A percentile compares a stretch with the other conserved stretches of the same genome.
Evolutionary conservation across 1,284 basidiomycete genomes (phyloP).

Genomic region (Naganishia cerealis): DNA sequence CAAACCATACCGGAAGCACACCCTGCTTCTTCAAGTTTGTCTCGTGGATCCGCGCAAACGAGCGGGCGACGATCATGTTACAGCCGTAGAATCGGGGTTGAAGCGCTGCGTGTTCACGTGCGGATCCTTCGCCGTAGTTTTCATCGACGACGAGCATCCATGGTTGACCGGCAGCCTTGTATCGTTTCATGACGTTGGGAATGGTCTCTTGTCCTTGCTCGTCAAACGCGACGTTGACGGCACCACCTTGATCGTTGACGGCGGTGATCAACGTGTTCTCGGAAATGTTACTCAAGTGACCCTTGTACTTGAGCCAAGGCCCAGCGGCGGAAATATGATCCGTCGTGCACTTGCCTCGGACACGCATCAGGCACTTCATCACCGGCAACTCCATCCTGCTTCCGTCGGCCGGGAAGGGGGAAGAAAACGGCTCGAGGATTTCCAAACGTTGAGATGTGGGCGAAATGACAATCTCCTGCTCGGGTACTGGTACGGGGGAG

Average conservation of each 20-base stretch:
- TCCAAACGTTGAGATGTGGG: slow-evolving; percentile 83
- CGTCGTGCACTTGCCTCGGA: slow-evolving; percentile 96
- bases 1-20: slow-evolving; percentile 85
- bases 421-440: slow-evolving; percentile 78
- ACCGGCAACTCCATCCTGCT: slow-evolving; percentile 71
- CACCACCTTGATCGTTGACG: slow-evolving; percentile 85
- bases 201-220: slow-evolving; percentile 72
- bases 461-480: slow-evolving; percentile 75
- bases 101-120: slow-evolving; percentile 90
- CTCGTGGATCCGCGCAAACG: slow-evolving; percentile 98
- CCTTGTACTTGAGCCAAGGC: slow-evolving; percentile 94
- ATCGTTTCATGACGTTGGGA: slow-evolving; percentile 80
- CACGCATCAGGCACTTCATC: slow-evolving; percentile 81
- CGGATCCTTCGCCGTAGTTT: slow-evolving; percentile 84
- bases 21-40: slow-evolving; percentile 99
- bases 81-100: slow-evolving; percentile 95
- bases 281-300: slow-evolving; percentile 91
- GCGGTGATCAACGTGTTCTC: slow-evolving; percentile 86
- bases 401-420: slow-evolving; percentile 67
- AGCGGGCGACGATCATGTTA: slow-evolving; percentile 77
- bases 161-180: slow-evolving; percentile 75
- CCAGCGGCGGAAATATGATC: slow-evolving; percentile 96
- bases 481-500: slow-evolving; percentile 71
- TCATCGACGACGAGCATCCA: slow-evolving; percentile 96
- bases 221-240: slow-evolving; percentile 86